Conservation (phyloP, 495 filamentous ascomycete species). For the Penicillium cosmopolitanum region DNA sequence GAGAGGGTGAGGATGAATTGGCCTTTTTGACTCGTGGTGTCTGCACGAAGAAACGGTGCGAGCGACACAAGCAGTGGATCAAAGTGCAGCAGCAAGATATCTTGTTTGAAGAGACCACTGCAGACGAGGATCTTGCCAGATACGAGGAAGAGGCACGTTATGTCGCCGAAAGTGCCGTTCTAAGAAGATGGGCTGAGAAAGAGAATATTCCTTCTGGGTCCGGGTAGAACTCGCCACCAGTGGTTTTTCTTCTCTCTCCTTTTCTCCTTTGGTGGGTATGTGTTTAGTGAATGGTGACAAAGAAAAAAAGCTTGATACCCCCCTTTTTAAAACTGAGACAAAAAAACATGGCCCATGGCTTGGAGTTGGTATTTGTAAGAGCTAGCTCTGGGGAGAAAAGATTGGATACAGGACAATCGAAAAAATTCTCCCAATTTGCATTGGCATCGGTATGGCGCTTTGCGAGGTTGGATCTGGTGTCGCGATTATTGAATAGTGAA, state of each 20-base stretch:
- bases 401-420: background rate
- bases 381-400: conserved; percentile 16
- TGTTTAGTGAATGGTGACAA: background rate
- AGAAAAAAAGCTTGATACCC: conserved; percentile 38
- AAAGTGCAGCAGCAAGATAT: conserved; percentile 57
- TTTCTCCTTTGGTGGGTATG: background rate
- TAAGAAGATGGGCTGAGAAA: conserved; percentile 48
- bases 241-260: conserved; percentile 4
- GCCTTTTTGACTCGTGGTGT: conserved; percentile 46
- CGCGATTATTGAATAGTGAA: conserved; percentile 9
- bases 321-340: conserved; percentile 23
- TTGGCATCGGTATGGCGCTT: conserved; percentile 26
- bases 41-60: conserved; percentile 57
- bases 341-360: conserved; percentile 22
- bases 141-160: conserved; percentile 52
- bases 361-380: conserved; percentile 36
- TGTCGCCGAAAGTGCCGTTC: conserved; percentile 50
- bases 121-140: conserved; percentile 41
- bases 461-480: conserved; percentile 15
- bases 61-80: conserved; percentile 55
- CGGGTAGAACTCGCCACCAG: conserved; percentile 4
- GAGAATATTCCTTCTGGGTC: conserved; percentile 33
- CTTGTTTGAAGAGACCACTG: conserved; percentile 48
- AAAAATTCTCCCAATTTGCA: conserved; percentile 12
- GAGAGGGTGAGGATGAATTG: conserved; percentile 30